Base-by-base conservation (phyloP, 106 monocot species). In the Phalaenopsis equestris region DNA sequence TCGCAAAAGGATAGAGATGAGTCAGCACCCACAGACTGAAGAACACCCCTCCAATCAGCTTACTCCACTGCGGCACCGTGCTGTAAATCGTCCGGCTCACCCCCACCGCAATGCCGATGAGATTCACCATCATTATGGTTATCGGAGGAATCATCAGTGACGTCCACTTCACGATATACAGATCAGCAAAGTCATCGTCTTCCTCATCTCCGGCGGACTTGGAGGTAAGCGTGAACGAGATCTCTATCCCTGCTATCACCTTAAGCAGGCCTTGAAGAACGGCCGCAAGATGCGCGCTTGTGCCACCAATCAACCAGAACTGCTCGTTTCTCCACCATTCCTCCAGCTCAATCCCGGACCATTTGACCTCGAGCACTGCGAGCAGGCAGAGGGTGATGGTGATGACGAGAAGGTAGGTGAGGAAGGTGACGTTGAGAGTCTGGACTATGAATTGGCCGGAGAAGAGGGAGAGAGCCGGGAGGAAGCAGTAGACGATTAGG, bases 321-420 rank as follows among this genome's bases (percentile, higher is more conserved):
- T 90, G 90, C 73, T 90, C 90, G 72, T 92, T 92, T 14, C 92
- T 38, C 95, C 95, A 95, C 95, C 95, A 95, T 64, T 95, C 90
- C 77, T 95, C 95, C 0, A 95, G 84, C 11, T 86, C 87, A 18
- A 95, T 90, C 18, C 95, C 95, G 5, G 95, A 93, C 95, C 95
- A 95, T 58, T 86, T 85, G 73, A 95, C 82, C 85, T 95, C 95
- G 8, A 95, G 87, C 57, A 95, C 14, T 1, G 95, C 95, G 14
- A 95, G 84, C 81, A 87, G 64, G 81, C 88, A 87, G 64, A 95
- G 90, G 8, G 90, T 92, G 30, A 78, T 5, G 56, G 78, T 78
- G 57, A 78, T 78, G 57, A 37, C 39, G 15, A 78, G 55, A 36
- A 78, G 78, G 15, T 78, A 78, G 55, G 78, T 1, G 19, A 78